Conservation (phyloP, 176 grass and related monocot species). For the Avena eriantha region DNA sequence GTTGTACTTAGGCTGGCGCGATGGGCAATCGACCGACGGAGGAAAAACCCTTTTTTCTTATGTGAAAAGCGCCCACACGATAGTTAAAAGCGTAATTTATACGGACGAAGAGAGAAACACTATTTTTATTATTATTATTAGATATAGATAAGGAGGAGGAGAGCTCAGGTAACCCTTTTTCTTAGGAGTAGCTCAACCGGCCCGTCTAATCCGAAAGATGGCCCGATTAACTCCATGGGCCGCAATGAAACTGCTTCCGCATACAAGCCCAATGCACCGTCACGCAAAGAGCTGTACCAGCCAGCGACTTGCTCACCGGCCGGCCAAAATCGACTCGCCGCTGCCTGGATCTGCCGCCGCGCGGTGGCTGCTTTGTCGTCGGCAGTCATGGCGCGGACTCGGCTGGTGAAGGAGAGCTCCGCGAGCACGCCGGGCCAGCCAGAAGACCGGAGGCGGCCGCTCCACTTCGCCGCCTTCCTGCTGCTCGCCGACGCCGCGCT, state of each 20-base stretch:
- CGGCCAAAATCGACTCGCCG: neutral
- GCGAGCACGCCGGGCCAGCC: neutral
- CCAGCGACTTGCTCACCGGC: slow-evolving; percentile 24
- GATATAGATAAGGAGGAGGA: too few relatives aligned
- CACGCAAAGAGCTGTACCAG: neutral
- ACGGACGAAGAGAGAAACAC: too few relatives aligned
- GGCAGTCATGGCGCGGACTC: slow-evolving; percentile 40
- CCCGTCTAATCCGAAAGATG: too few relatives aligned
- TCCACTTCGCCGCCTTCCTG: slow-evolving; percentile 57
- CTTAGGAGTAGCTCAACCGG: too few relatives aligned
- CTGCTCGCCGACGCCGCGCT: slow-evolving; percentile 78
- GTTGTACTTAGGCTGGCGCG: too few relatives aligned
- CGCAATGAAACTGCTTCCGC: neutral
- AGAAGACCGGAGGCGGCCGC: neutral
- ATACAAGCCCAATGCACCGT: neutral
- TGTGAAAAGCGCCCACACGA: too few relatives aligned
- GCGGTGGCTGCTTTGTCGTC: neutral
- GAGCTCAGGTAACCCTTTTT: too few relatives aligned
- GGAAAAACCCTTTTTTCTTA: too few relatives aligned
- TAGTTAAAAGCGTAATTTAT: too few relatives aligned
- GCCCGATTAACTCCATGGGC: neutral
- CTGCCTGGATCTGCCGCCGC: slow-evolving; percentile 24
- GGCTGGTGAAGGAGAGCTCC: neutral
- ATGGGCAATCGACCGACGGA: too few relatives aligned
- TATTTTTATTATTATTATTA: too few relatives aligned